These are phyloP conservation scores for Heritiera fomes DNA, from an alignment of 345 rosid genomes.

Conservation along the genomic window DNA sequence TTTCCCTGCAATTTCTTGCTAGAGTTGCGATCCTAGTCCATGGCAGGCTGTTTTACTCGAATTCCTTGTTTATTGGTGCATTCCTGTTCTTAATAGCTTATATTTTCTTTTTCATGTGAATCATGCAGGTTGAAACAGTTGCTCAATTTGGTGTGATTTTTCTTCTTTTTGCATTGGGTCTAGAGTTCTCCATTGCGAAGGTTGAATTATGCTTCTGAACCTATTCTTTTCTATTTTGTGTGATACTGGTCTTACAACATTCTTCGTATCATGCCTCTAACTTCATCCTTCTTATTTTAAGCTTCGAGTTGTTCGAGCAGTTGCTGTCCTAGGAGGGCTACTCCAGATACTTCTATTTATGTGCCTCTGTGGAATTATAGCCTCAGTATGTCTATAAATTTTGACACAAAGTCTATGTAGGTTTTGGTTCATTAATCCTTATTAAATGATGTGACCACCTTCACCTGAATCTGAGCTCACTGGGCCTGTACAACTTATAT, in stretches of 20 bases:
- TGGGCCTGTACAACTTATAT: background rate
- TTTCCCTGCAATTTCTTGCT: background rate
- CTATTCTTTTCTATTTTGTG: background rate
- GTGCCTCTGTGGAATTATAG: slow-evolving; percentile 83
- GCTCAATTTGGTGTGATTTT: slow-evolving; percentile 99
- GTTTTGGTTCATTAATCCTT: slow-evolving; percentile 11
- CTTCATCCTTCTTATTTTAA: slow-evolving; percentile 34
- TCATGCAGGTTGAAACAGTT: slow-evolving; percentile 82
- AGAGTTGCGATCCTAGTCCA: background rate
- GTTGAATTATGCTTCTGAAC: slow-evolving; percentile 38
- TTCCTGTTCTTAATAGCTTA: background rate
- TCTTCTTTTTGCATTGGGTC: slow-evolving; percentile 90
- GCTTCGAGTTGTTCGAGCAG: slow-evolving; percentile 93
- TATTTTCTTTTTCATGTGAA: background rate
- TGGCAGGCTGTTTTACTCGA: background rate
- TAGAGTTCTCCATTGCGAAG: slow-evolving; percentile 83
- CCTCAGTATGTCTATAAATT: slow-evolving; percentile 53
- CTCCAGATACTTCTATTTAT: slow-evolving; percentile 85
- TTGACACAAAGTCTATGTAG: background rate
- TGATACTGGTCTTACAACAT: background rate
- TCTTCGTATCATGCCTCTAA: background rate
- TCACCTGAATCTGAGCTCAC: background rate
- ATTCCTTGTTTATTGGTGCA: slow-evolving; percentile 9
- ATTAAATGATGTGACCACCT: background rate
- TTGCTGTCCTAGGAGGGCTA: slow-evolving; percentile 89